A percentile compares a stretch with the other conserved stretches of the same genome.
Evolutionary conservation across 140 eudicot species (phyloP).

Genomic region (Cichorium intybus): DNA sequence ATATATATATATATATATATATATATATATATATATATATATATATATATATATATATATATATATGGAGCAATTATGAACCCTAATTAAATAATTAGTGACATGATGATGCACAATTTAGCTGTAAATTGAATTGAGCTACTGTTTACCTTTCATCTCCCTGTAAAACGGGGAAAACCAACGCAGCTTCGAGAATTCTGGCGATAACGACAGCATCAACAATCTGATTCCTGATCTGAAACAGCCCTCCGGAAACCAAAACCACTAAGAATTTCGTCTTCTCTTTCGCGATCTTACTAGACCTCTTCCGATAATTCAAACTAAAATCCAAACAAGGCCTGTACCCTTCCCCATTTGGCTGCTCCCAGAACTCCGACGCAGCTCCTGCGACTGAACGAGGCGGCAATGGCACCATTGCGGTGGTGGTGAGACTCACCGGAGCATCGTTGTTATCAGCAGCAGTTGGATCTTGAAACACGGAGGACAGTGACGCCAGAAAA

Average conservation of each 20-base stretch:
- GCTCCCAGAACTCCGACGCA: constrained; percentile 56
- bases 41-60: too few species aligned
- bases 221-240: constrained; percentile 66
- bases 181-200: constrained; percentile 68
- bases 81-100: constrained; percentile 5
- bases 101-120: neutral
- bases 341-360: constrained; percentile 62
- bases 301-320: constrained; percentile 46
- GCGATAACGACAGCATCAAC: constrained; percentile 79
- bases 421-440: constrained; percentile 33
- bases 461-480: constrained; percentile 29
- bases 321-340: constrained; percentile 60
- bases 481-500: constrained; percentile 39
- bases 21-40: too few species aligned
- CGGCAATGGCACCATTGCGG: constrained; percentile 61
- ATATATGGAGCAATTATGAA: neutral
- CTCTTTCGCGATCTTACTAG: constrained; percentile 51
- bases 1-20: too few species aligned
- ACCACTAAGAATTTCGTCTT: constrained; percentile 63
- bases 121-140: neutral
- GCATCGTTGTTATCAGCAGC: constrained; percentile 6
- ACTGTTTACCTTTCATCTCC: constrained; percentile 59
- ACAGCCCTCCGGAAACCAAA: constrained; percentile 66
- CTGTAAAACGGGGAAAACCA: constrained; percentile 64
- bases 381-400: constrained; percentile 29